Base-by-base conservation (phyloP, 768 basidiomycete genomes). In the Mycena floridula region DNA sequence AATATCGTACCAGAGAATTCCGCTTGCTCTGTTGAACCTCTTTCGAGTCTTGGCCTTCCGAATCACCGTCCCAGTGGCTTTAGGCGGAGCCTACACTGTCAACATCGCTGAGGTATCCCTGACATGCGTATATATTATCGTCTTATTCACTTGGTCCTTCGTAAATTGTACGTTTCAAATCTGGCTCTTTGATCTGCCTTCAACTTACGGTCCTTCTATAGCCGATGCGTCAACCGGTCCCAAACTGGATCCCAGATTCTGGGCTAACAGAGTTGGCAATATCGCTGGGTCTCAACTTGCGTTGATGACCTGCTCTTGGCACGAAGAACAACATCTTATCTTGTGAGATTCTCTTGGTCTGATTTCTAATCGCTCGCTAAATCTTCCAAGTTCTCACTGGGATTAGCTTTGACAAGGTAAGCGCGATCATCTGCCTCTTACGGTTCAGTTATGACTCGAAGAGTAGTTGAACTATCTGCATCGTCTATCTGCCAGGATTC, bases 241-340 rank as follows among this genome's bases (percentile, higher is more conserved):
- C 25, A 56, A 45, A 30, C 57, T 62, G 18, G 65, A 66, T 45
- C 62, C 67, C 0, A 57, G 62, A 41, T 69, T 70, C 49, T 70
- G 59, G 50, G 63, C 61, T 23, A 69, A 75, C 46, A 62, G 70
- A 22, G 63, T 70, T 2, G 73, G 65, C 1, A 58, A 59, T 23
- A 66, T 79, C 20, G 76, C 70, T 1, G 57, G 64, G 13, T 63
- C 64, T 28, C 79, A 84, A 55, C 57, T 79, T 0, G 74, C 79
- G 2, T 62, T 84, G 16, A 63, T 82, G 53, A 67, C n/a, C 72
- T 13, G 79, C 71, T 2, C 68, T 85, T 21, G 79, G 77, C 1
- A 76, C 74, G 49, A 77, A 76, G 60, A 82, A 84, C 58, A 82
- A 82, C 45, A 54, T 79, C 25, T 55, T 77, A 23, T 57, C 66